phyloP scores from a whole-genome alignment of 345 rosid species.

The Citrus maxima region DNA sequence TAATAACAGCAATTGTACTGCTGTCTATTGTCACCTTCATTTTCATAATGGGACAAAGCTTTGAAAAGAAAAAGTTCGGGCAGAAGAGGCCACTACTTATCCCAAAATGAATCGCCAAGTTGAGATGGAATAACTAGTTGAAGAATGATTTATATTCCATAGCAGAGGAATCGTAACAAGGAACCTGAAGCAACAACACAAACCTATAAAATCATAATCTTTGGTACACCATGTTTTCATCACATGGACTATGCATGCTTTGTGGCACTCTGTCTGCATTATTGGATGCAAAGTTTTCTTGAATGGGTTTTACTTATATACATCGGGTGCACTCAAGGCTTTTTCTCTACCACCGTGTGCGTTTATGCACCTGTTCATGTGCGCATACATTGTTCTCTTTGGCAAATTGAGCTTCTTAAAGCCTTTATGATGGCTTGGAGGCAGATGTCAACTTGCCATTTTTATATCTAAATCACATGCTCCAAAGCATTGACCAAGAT shows the following conservation, averaged over 20 bases:
- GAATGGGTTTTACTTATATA: background rate
- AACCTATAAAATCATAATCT: no score
- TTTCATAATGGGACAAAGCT: no score
- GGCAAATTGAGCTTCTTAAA: background rate
- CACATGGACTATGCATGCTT: conserved; percentile 6
- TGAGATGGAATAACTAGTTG: no score
- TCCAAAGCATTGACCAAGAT: conserved; percentile 20
- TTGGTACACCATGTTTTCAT: background rate
- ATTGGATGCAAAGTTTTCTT: background rate
- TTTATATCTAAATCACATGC: background rate
- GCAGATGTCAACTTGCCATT: conserved; percentile 5
- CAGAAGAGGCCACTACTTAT: no score
- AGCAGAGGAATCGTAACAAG: background rate
- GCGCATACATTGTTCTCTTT: background rate
- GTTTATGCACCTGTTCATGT: background rate
- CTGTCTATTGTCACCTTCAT: no score
- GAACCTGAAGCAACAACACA: background rate
- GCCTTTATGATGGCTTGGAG: background rate
- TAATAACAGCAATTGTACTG: no score
- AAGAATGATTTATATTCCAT: no score
- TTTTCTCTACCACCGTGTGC: background rate
- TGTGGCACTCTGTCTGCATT: background rate
- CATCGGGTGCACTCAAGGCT: background rate
- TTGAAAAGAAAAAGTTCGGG: no score
- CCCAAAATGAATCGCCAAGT: no score